Evolutionary conservation across 805 yeast species (phyloP).

Genomic region (Zygosaccharomyces pseudorouxii): DNA sequence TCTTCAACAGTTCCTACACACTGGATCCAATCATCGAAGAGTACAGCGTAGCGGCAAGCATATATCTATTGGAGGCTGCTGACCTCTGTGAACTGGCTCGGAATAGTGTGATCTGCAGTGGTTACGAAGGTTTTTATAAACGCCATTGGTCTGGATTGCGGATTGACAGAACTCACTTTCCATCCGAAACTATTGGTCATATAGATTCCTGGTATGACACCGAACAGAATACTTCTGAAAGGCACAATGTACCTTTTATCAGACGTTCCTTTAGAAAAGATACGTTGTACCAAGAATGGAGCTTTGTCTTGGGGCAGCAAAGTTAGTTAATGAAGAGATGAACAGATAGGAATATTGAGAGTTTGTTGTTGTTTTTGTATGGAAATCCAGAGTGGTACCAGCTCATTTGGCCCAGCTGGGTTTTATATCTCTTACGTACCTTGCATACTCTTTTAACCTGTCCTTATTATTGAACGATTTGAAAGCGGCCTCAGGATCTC

Average conservation of each 20-base stretch:
- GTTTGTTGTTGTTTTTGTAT: not conserved
- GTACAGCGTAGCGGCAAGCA: conserved; percentile 36
- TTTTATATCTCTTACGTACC: conserved; percentile 32
- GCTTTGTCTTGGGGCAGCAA: conserved; percentile 17
- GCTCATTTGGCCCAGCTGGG: conserved; percentile 33
- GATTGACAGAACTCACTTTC: conserved; percentile 7
- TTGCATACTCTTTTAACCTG: conserved; percentile 26
- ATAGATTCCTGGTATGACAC: conserved; percentile 31
- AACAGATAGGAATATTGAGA: not conserved
- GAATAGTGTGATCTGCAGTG: conserved; percentile 29
- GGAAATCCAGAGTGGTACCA: not conserved
- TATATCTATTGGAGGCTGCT: conserved; percentile 31
- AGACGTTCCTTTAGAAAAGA: conserved; percentile 28
- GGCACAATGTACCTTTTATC: conserved; percentile 32
- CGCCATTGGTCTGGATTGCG: conserved; percentile 34
- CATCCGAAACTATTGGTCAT: conserved; percentile 22
- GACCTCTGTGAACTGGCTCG: conserved; percentile 33
- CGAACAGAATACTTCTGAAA: conserved; percentile 26
- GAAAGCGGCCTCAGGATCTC: conserved; percentile 29
- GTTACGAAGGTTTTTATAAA: conserved; percentile 33
- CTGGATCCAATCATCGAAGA: conserved; percentile 34
- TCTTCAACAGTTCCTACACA: conserved; percentile 33
- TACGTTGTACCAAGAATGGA: conserved; percentile 32
- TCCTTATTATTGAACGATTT: conserved; percentile 15
- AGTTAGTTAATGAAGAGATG: not conserved